phyloP scores from a whole-genome alignment of 441 rosid genomes.

The Croton setiger region DNA sequence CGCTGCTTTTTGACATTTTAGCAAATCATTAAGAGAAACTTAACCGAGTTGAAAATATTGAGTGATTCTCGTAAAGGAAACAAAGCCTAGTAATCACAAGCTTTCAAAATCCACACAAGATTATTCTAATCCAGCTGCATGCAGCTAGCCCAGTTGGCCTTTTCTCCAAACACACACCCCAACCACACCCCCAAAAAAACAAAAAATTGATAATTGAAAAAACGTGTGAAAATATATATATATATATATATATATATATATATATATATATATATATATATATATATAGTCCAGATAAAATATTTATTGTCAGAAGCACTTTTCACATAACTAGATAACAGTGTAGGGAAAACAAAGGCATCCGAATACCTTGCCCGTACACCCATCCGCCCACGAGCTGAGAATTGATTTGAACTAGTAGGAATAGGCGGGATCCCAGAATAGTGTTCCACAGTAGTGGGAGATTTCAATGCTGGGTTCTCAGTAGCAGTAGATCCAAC shows the following conservation, averaged over 20 bases:
- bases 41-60: too few species aligned
- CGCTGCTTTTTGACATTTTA: background rate
- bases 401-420: slow-evolving; percentile 63
- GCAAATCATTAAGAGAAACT: too few species aligned
- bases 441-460: slow-evolving; percentile 44
- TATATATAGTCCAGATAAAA: background rate
- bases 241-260: too few species aligned
- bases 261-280: too few species aligned
- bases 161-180: background rate
- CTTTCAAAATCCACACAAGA: too few species aligned
- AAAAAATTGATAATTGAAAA: too few species aligned
- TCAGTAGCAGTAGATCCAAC: slow-evolving; percentile 46
- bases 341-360: background rate
- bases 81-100: too few species aligned
- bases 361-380: slow-evolving; percentile 59
- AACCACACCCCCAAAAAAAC: background rate
- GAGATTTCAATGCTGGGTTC: slow-evolving; percentile 39
- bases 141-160: background rate
- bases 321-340: background rate
- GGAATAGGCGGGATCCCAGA: slow-evolving; percentile 86
- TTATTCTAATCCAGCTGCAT: background rate
- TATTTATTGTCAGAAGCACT: background rate
- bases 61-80: too few species aligned
- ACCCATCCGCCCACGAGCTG: slow-evolving; percentile 74
- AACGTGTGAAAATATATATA: too few species aligned